Evolutionary conservation across 306 rosid species (phyloP).

Genomic region (Calophaca sinica): DNA sequence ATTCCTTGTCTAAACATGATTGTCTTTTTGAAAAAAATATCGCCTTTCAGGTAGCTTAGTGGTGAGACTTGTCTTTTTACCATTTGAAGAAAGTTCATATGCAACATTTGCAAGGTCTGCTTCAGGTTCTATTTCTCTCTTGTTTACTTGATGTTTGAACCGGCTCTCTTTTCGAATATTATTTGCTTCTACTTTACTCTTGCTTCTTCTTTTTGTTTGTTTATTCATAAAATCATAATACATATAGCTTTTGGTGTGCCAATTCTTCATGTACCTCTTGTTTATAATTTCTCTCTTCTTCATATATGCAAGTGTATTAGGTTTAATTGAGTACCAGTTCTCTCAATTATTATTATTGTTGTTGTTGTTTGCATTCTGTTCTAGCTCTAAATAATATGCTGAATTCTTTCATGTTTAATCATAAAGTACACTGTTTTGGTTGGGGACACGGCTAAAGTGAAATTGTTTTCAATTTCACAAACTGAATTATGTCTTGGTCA

Average conservation of each 20-base stretch:
- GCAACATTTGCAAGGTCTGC: slow-evolving; percentile 96
- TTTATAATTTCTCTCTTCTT: slow-evolving; percentile 12
- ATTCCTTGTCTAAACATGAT: slow-evolving; percentile 30
- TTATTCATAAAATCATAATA: not conserved
- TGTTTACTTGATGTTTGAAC: slow-evolving; percentile 37
- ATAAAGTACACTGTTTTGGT: slow-evolving; percentile 28
- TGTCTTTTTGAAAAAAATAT: slow-evolving; percentile 22
- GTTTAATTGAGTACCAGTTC: slow-evolving; percentile 31
- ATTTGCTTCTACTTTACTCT: slow-evolving; percentile 17
- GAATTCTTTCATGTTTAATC: slow-evolving; percentile 24
- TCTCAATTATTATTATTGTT: slow-evolving; percentile 5
- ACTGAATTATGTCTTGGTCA: slow-evolving; percentile 31
- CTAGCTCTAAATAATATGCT: slow-evolving; percentile 5
- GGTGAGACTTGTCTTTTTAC: slow-evolving; percentile 93
- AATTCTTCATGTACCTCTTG: slow-evolving; percentile 6
- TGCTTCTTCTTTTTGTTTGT: slow-evolving; percentile 22
- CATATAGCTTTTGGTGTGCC: slow-evolving; percentile 22
- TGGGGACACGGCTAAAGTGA: not conserved
- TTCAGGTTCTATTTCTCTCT: slow-evolving; percentile 83
- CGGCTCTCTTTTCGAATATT: not conserved
- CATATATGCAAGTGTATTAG: not conserved
- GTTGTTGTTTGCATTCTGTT: not conserved
- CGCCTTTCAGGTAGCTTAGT: slow-evolving; percentile 86
- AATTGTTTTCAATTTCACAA: slow-evolving; percentile 19
- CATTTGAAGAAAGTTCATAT: slow-evolving; percentile 95